Evolutionary conservation across 1,284 basidiomycete species (phyloP), one percentile per base, ranked within the genome.

Genomic region (Ustilago cynodontis): DNA sequence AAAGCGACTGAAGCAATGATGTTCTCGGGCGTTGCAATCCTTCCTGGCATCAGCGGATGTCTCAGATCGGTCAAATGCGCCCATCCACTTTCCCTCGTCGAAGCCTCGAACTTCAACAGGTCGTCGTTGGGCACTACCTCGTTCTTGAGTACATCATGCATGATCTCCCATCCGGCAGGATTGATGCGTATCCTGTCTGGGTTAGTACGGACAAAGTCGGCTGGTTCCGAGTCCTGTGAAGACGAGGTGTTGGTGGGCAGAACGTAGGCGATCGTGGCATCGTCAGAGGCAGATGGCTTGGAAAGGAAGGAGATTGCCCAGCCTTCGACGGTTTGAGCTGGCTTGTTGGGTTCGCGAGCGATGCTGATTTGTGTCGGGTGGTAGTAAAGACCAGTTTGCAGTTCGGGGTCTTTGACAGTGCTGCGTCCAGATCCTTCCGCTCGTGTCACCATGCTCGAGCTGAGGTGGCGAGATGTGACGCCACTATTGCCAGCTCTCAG

Each of bases 1-100:
- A 86, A 86, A 14, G 78, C 81, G 2, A 86, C 78, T 18, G 71
- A 72, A 2, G 78, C 81, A 53, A 84, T 69, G 59, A 85, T 85
- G 60, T 80, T 79, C 13, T 85, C 83, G 5, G 83, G 81, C 29
- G 80, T 77, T 1, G 82, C 69, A 39, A 79, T 81, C 20, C 84
- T 70, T 0, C 81, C 84, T 11, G 83, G 84, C 78, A 81, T 83
- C n/a, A 83, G 65, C 7, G 60, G 71, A 13, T 82, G 71, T 9
- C 84, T 67, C 8, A 63, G 61, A 63, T 85, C 83, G 52, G 69
- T 78, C 16, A 85, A 47, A 58, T 85, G 84, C 26, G 81, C 81
- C 79, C 80, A 85, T 3, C 84, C 84, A 31, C 78, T 79, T 49
- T 69, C 64, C 11, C 84, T 60, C 39, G 78, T 74, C 6, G 65